Evolutionary conservation across 495 filamentous ascomycete species (phyloP).

Genomic region (Penicillium canariense): DNA sequence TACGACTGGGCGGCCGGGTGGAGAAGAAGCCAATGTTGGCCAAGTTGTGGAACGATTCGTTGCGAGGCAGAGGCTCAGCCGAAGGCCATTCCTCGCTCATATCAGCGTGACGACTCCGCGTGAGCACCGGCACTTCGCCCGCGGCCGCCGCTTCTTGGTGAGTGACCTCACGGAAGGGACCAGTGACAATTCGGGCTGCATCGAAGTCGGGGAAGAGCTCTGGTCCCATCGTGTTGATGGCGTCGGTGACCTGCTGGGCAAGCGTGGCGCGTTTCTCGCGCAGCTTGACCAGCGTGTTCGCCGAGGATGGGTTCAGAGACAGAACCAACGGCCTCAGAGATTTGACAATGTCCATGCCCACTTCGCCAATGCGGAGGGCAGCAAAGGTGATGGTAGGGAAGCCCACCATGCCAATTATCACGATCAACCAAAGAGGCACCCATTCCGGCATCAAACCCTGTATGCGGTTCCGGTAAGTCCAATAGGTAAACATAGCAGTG

Average conservation of each 20-base stretch:
- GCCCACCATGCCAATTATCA: conserved; percentile 67
- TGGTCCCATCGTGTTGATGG: conserved; percentile 93
- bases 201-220: conserved; percentile 98
- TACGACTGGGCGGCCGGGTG: conserved; percentile 70
- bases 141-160: conserved; percentile 20
- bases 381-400: conserved; percentile 91
- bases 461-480: conserved; percentile 77
- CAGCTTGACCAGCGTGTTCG: conserved; percentile 79
- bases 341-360: conserved; percentile 97
- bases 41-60: conserved; percentile 90
- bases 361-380: conserved; percentile 90
- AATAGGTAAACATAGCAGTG: conserved; percentile 67
- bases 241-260: conserved; percentile 76
- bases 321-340: conserved; percentile 87
- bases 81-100: conserved; percentile 32
- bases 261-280: conserved; percentile 69
- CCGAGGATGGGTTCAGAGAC: conserved; percentile 79
- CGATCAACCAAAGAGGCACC: conserved; percentile 76
- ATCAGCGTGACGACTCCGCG: conserved; percentile 21
- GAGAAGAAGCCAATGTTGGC: conserved; percentile 85
- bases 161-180: conserved; percentile 50
- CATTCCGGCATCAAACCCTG: conserved; percentile 75
- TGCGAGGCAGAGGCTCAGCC: conserved; percentile 65
- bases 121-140: conserved; percentile 21
- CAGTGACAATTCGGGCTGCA: conserved; percentile 69